Percentiles rank a stretch among this genome's conserved stretches.
Conservation (phyloP, 1,284 basidiomycete species). For the Cryptococcus jaspeensis region DNA sequence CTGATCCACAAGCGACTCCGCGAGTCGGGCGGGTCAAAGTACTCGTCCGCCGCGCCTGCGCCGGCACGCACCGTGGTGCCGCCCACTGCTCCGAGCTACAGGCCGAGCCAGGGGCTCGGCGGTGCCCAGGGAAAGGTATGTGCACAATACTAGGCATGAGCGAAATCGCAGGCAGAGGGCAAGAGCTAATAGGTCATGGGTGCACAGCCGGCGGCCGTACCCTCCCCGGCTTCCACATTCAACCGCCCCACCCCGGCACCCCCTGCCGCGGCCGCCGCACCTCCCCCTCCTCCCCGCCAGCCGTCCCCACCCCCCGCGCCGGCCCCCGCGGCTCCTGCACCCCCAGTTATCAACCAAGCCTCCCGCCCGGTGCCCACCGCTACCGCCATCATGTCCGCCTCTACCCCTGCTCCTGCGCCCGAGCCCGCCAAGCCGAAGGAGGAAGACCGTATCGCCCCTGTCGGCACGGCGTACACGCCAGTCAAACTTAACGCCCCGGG, state of each 20-base stretch:
- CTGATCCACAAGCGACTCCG: slow-evolving; percentile 84
- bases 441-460: slow-evolving; percentile 76
- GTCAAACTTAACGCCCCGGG: slow-evolving; percentile 74
- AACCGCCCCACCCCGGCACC: slow-evolving; percentile 47
- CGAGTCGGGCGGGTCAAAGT: slow-evolving; percentile 89
- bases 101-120: slow-evolving; percentile 46
- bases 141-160: neutral
- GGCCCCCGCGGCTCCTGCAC: slow-evolving; percentile 45
- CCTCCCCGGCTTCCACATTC: slow-evolving; percentile 33
- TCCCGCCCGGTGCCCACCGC: slow-evolving; percentile 16
- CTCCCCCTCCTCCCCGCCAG: slow-evolving; percentile 53
- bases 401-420: slow-evolving; percentile 29
- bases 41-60: slow-evolving; percentile 52
- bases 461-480: slow-evolving; percentile 82
- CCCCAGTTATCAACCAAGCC: slow-evolving; percentile 26
- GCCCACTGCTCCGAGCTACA: slow-evolving; percentile 38
- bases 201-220: slow-evolving; percentile 26
- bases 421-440: slow-evolving; percentile 63
- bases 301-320: slow-evolving; percentile 58
- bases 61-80: slow-evolving; percentile 28
- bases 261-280: slow-evolving; percentile 50
- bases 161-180: neutral
- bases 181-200: neutral
- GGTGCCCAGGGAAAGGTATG: slow-evolving; percentile 45
- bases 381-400: slow-evolving; percentile 26